Percentiles rank a stretch among this genome's conserved stretches.
Evolutionary conservation across 306 rosid species (phyloP).

Genomic region (Cicer pinnatifidum): DNA sequence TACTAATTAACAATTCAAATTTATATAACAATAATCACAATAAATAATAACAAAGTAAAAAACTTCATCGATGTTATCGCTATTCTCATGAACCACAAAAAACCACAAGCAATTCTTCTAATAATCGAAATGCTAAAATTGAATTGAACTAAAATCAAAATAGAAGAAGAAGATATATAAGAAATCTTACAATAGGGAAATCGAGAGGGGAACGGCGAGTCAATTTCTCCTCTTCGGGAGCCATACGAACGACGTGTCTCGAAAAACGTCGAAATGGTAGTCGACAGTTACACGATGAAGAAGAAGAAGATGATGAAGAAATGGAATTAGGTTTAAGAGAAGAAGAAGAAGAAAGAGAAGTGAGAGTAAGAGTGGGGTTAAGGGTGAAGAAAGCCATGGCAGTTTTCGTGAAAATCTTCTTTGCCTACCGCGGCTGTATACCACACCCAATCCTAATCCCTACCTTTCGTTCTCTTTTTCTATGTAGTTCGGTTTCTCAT

Average conservation of each 20-base stretch:
- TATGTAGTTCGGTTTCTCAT: neutral
- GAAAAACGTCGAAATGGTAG: slow-evolving; percentile 34
- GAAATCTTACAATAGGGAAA: slow-evolving; percentile 65
- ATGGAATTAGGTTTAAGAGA: slow-evolving; percentile 30
- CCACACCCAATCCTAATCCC: slow-evolving; percentile 47
- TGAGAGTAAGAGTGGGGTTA: neutral
- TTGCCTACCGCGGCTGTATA: slow-evolving; percentile 26
- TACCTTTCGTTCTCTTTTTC: slow-evolving; percentile 3
- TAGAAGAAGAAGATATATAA: neutral
- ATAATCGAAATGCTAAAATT: neutral
- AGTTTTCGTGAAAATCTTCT: slow-evolving; percentile 12
- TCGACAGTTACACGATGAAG: slow-evolving; percentile 19
- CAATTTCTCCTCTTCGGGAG: slow-evolving; percentile 81
- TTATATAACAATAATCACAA: neutral
- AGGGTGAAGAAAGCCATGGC: slow-evolving; percentile 60
- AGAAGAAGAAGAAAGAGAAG: slow-evolving; percentile 29
- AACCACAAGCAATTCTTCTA: neutral
- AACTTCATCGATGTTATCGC: neutral
- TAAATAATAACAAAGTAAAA: neutral
- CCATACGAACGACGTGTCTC: slow-evolving; percentile 73
- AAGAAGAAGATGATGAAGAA: slow-evolving; percentile 37
- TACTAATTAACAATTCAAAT: neutral
- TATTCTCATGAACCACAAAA: neutral
- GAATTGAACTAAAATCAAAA: neutral
- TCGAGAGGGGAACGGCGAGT: slow-evolving; percentile 88